These are phyloP conservation scores for Wickerhamiella spandovensis DNA, from an alignment of 805 yeast species.

Conservation along the genomic window DNA sequence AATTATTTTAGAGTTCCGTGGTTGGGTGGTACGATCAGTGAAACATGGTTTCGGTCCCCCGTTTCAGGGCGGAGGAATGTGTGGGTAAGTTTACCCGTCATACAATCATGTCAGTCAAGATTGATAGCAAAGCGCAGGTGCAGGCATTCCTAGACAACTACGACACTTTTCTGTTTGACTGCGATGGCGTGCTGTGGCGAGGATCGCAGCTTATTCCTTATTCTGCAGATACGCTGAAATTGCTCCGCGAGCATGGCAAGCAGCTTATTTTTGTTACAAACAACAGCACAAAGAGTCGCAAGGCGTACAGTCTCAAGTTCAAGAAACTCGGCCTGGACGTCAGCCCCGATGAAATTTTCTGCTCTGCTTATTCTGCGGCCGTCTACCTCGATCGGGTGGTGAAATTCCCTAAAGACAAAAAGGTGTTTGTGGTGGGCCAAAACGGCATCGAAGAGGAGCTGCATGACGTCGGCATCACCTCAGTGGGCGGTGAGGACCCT, in stretches of 20 bases:
- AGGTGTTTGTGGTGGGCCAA: slow-evolving; percentile 86
- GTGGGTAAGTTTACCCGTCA: neutral
- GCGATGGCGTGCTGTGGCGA: slow-evolving; percentile 95
- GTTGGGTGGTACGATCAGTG: neutral
- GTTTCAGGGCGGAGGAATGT: neutral
- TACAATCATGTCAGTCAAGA: slow-evolving; percentile 3
- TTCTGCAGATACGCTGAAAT: slow-evolving; percentile 58
- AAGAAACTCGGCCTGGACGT: slow-evolving; percentile 39
- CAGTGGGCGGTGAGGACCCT: slow-evolving; percentile 77
- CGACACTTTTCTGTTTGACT: slow-evolving; percentile 86
- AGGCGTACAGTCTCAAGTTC: slow-evolving; percentile 64
- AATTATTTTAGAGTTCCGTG: neutral
- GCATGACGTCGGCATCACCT: slow-evolving; percentile 53
- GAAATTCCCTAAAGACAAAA: slow-evolving; percentile 57
- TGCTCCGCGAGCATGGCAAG: slow-evolving; percentile 44
- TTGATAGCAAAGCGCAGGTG: slow-evolving; percentile 19
- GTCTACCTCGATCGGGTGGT: slow-evolving; percentile 67
- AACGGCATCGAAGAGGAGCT: slow-evolving; percentile 74
- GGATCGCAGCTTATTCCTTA: slow-evolving; percentile 72
- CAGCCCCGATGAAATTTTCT: slow-evolving; percentile 58
- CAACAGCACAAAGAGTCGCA: slow-evolving; percentile 84
- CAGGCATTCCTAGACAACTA: slow-evolving; percentile 43
- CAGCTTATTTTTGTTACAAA: slow-evolving; percentile 82
- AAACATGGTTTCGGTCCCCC: too few relatives aligned
- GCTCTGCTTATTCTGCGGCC: slow-evolving; percentile 86